Conservation (phyloP, 2,329 filamentous ascomycete genomes). For the Tolypocladium ophioglossoides region DNA sequence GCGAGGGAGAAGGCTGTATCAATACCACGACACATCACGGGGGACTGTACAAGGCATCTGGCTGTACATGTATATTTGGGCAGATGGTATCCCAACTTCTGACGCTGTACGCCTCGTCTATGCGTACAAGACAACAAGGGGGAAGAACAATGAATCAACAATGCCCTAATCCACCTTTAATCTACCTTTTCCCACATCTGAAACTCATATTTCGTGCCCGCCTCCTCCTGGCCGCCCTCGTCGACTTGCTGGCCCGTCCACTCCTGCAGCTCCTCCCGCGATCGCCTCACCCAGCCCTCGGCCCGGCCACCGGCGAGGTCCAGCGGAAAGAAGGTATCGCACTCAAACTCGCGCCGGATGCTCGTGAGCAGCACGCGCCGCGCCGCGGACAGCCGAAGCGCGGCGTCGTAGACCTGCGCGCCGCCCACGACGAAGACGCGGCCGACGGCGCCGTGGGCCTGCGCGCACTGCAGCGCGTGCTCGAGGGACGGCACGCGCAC, state of each 20-base stretch:
- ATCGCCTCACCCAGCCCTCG: conserved; percentile 43
- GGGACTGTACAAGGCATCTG: not conserved
- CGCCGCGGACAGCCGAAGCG: conserved; percentile 48
- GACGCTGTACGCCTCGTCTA: not conserved
- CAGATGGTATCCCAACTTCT: conserved; percentile 1
- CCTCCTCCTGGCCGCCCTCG: conserved; percentile 49
- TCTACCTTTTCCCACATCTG: conserved; percentile 59
- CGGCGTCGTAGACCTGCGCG: conserved; percentile 69
- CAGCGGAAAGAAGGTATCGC: conserved; percentile 66
- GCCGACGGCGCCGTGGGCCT: conserved; percentile 30
- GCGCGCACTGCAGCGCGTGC: conserved; percentile 40
- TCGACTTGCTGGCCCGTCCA: conserved; percentile 58
- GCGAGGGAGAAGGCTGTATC: not conserved
- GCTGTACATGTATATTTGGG: not conserved
- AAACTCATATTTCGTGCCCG: conserved; percentile 56
- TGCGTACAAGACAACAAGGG: conserved; percentile 2
- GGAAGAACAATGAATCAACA: not conserved
- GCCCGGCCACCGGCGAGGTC: conserved; percentile 28
- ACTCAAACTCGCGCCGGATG: conserved; percentile 59
- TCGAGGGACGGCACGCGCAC: conserved; percentile 50
- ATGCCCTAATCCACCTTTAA: too few relatives aligned
- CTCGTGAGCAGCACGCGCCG: conserved; percentile 59
- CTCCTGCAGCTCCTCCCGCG: conserved; percentile 40
- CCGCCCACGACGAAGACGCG: conserved; percentile 84
- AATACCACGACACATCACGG: not conserved